A percentile compares a stretch with the other conserved stretches of the same genome.
phyloP scores from a whole-genome alignment of 106 monocot genomes.

The Dendrobium nobile region DNA sequence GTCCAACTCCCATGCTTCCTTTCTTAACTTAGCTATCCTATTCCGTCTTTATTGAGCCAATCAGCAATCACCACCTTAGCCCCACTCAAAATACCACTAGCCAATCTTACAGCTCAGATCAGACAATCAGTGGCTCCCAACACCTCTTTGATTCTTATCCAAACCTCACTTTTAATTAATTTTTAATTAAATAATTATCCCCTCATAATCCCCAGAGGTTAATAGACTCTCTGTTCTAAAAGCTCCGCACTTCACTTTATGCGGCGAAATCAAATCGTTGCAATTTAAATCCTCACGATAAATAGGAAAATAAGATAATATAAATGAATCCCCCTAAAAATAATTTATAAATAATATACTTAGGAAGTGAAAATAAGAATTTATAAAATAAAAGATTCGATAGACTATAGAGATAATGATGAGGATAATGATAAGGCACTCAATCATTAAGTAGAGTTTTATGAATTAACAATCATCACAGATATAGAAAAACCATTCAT shows the following conservation, averaged over 20 bases:
- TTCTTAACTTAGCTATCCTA: background rate
- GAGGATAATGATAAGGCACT: background rate
- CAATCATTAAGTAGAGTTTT: background rate
- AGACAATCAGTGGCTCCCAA: background rate
- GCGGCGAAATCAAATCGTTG: background rate
- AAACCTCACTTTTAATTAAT: background rate
- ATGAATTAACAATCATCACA: background rate
- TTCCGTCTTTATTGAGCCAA: background rate
- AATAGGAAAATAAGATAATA: background rate
- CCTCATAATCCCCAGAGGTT: background rate
- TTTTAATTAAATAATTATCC: background rate
- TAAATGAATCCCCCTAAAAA: background rate
- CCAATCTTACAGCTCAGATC: background rate
- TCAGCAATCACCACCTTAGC: background rate
- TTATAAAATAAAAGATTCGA: background rate
- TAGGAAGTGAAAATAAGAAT: background rate
- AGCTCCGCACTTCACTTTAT: background rate
- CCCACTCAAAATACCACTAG: background rate
- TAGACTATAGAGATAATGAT: background rate
- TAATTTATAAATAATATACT: background rate
- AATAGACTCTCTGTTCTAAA: background rate
- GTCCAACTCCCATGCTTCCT: no score
- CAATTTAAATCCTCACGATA: background rate
- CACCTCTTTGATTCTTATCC: background rate
- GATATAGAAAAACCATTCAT: background rate